Base-by-base conservation (phyloP, 2,329 filamentous ascomycete species). In the Talaromyces islandicus region DNA sequence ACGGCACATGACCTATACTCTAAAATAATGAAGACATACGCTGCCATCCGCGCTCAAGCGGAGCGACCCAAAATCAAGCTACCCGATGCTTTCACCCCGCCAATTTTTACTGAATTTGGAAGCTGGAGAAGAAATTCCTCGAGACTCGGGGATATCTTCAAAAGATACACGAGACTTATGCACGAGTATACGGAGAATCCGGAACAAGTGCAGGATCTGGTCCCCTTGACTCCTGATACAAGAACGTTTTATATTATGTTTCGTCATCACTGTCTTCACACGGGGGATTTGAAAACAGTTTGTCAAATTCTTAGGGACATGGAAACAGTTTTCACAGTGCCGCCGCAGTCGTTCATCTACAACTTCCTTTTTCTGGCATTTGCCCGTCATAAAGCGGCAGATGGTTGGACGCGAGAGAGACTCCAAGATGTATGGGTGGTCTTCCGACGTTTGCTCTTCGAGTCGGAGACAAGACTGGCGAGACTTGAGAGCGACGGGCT, bases 351-450 rank as follows among this genome's bases (percentile, higher is more conserved):
- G 6, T 83, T 88, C 60, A 83, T 96, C 25, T 97, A 93, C 68
- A 79, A 94, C 41, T 82, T 88, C 7, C 79, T 97, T 3, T 90
- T 97, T 75, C 88, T 91, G 67, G 92, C 90, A 0, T 99, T 97
- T 70, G 81, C 83, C 32, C 73, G 78, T 2, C 88, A 96, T 69
- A 86, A 81, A 19, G 76, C 79, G 25, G 78, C 86, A 64, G 86
- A 87, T 0, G 81, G 85, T 12, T 99, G 94, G 93, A 91, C 85
- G 29, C 77, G 80, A 30, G 75, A 82, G 64, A 83, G 86, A n/a
- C 82, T 97, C 2, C 81, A 88, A 50, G 81, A 79, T 48, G 84
- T 91, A 11, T 89, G 89, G 81, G 72, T 79, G 9, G 83, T 88
- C 0, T 85, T 92, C 64, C 76, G 89, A 29, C 70, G 71, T 54